Evolutionary conservation across 2,329 filamentous ascomycete species (phyloP), one percentile per base, ranked within the genome.

Genomic region (Dryadomyces quercivorus): DNA sequence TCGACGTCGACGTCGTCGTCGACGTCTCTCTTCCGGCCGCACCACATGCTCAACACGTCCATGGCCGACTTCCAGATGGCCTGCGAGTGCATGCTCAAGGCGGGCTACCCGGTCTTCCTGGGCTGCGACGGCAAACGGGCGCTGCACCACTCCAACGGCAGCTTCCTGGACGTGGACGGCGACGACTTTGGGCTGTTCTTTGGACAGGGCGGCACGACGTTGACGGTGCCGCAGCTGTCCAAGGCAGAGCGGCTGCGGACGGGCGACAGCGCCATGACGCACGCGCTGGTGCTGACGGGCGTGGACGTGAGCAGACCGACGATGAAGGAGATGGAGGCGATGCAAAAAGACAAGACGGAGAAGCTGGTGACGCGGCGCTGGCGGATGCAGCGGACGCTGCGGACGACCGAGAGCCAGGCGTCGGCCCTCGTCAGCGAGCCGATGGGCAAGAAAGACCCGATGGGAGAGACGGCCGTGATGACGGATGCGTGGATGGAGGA

Each of bases 11-110:
- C n/a, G n/a, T n/a, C 26, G 26, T 31, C 26, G 26, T 31, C 18
- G 48, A 13, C 7, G 9, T 50, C 48, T 12, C 12, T 50, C 12
- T 50, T 50, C 20, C 48, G 48, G 2, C 34, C 48, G 15, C 20
- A 50, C 34, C 16, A 16, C 5, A 34, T 50, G 2, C 48, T 50
- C 9, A 50, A 50, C 48, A 50, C 48, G 12, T 22, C 18, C 34
- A 50, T 50, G 48, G 48, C n/a, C 34, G 48, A 50, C 34, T 50
- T 50, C 34, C 20, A 40, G 48, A 50, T 50, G 48, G 48, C 48
- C 10, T 50, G 48, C 20, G 48, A 50, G 48, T 50, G 48, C 48
- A 50, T 50, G 48, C 20, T 50, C 4, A 50, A 42, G 36, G 48
- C 34, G 12, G 48, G 48, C 36, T 50, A 40, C 31, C 48, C 48